phyloP scores from a whole-genome alignment of 2,329 filamentous ascomycete species.

The Myotisia sp. region DNA sequence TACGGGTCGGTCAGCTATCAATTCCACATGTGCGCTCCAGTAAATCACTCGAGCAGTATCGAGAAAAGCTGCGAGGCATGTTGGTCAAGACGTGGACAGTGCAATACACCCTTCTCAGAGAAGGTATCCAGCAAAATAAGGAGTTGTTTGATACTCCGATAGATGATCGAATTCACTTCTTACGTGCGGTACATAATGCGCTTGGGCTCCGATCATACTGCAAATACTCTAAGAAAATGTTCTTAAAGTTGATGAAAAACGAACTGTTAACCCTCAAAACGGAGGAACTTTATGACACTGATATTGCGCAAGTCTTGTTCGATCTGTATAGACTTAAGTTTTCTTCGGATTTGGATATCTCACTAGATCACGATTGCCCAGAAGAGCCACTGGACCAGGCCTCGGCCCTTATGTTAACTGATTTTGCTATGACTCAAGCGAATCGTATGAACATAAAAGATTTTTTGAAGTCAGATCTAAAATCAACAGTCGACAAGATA shows the following conservation, averaged over 20 bases:
- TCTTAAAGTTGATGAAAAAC: constrained; percentile 75
- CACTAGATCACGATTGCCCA: constrained; percentile 67
- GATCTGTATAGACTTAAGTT: constrained; percentile 73
- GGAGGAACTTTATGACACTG: constrained; percentile 69
- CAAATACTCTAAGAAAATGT: constrained; percentile 70
- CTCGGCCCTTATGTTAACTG: constrained; percentile 66
- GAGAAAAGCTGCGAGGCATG: constrained; percentile 67
- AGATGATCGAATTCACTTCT: constrained; percentile 61
- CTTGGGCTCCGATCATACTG: constrained; percentile 75
- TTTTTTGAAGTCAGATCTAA: constrained; percentile 78
- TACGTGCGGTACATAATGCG: constrained; percentile 70
- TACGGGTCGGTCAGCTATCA: constrained; percentile 59
- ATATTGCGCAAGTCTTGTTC: constrained; percentile 71
- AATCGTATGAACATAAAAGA: constrained; percentile 81
- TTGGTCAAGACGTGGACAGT: constrained; percentile 79
- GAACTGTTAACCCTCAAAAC: constrained; percentile 66
- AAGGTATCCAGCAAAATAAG: constrained; percentile 54
- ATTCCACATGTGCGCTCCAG: constrained; percentile 42
- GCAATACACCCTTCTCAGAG: constrained; percentile 65
- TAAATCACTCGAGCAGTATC: constrained; percentile 35
- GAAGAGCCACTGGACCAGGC: constrained; percentile 63
- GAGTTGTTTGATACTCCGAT: constrained; percentile 51
- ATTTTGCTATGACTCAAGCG: constrained; percentile 68
- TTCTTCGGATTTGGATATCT: constrained; percentile 49
- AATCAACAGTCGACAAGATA: constrained; percentile 80